phyloP scores from a whole-genome alignment of 2,329 filamentous ascomycete genomes.

The Penicillium sp. region DNA sequence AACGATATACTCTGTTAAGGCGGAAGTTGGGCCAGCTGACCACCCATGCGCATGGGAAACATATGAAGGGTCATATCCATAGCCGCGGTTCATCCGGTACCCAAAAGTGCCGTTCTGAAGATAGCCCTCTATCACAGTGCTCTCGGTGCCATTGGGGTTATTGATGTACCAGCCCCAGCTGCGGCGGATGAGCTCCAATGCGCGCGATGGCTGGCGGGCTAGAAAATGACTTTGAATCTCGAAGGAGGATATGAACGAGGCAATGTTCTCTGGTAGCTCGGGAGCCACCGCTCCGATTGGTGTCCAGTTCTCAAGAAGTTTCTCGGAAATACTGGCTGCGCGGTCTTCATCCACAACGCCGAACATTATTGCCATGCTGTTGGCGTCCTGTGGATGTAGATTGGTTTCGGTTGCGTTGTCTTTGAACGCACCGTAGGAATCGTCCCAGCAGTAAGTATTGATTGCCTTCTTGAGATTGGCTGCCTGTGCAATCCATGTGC shows the following conservation, averaged over 20 bases:
- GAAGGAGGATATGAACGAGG: constrained; percentile 60
- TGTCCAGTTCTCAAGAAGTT: constrained; percentile 56
- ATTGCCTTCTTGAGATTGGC: constrained; percentile 49
- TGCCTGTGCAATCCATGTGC: constrained; percentile 41
- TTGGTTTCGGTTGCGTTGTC: constrained; percentile 55
- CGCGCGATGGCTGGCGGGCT: constrained; percentile 51
- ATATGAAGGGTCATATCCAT: constrained; percentile 51
- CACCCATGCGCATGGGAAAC: constrained; percentile 48
- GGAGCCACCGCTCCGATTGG: constrained; percentile 58
- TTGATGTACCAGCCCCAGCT: constrained; percentile 64
- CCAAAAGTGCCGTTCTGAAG: constrained; percentile 58
- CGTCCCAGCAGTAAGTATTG: constrained; percentile 53
- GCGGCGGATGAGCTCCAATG: constrained; percentile 57
- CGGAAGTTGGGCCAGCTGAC: constrained; percentile 46
- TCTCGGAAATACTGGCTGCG: constrained; percentile 46
- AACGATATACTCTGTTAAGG: constrained; percentile 49
- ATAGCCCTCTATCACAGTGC: constrained; percentile 63
- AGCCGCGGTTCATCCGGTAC: constrained; percentile 57
- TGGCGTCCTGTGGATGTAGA: constrained; percentile 63
- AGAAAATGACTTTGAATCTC: constrained; percentile 61
- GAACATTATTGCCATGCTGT: constrained; percentile 58
- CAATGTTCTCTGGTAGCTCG: constrained; percentile 60
- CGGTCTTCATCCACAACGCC: constrained; percentile 43
- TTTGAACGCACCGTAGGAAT: constrained; percentile 52
- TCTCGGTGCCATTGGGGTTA: constrained; percentile 59